phyloP scores from a whole-genome alignment of 2,329 filamentous ascomycete genomes.

The Fusarium palustre region DNA sequence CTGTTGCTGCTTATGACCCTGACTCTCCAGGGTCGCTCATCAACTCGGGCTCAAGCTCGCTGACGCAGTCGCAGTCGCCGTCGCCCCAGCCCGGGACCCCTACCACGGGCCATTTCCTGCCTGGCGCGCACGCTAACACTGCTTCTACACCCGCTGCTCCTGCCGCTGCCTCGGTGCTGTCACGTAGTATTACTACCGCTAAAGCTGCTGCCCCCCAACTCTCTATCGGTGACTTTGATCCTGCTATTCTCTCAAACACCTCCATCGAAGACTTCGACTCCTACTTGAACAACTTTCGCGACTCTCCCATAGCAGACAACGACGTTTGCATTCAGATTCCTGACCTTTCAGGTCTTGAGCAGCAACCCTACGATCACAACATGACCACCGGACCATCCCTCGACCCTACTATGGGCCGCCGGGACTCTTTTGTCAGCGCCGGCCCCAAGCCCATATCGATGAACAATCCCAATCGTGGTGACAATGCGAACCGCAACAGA shows the following conservation, averaged over 20 bases:
- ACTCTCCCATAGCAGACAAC: neutral
- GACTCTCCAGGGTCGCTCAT: slow-evolving; percentile 52
- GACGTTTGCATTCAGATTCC: neutral
- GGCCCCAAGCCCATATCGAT: slow-evolving; percentile 75
- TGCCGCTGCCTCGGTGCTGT: slow-evolving; percentile 44
- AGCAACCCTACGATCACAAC: slow-evolving; percentile 52
- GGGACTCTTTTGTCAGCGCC: slow-evolving; percentile 74
- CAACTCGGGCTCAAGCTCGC: slow-evolving; percentile 51
- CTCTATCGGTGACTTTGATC: slow-evolving; percentile 32
- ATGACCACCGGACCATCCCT: slow-evolving; percentile 71
- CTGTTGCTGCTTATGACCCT: slow-evolving; percentile 46
- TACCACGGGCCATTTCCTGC: slow-evolving; percentile 46
- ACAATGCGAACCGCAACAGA: slow-evolving; percentile 66
- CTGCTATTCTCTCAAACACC: slow-evolving; percentile 51
- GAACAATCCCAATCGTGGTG: slow-evolving; percentile 70
- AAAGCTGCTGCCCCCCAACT: slow-evolving; percentile 41
- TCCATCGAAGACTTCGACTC: slow-evolving; percentile 33
- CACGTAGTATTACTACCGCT: slow-evolving; percentile 43
- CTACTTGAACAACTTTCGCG: neutral
- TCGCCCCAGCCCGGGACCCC: slow-evolving; percentile 54
- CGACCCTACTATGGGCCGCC: slow-evolving; percentile 67
- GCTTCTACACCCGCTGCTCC: slow-evolving; percentile 41
- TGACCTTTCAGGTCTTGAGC: neutral
- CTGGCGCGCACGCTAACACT: slow-evolving; percentile 47
- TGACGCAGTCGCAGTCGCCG: slow-evolving; percentile 53